Conservation (phyloP, 2,329 filamentous ascomycete genomes). For the Sclerotinia borealis region DNA sequence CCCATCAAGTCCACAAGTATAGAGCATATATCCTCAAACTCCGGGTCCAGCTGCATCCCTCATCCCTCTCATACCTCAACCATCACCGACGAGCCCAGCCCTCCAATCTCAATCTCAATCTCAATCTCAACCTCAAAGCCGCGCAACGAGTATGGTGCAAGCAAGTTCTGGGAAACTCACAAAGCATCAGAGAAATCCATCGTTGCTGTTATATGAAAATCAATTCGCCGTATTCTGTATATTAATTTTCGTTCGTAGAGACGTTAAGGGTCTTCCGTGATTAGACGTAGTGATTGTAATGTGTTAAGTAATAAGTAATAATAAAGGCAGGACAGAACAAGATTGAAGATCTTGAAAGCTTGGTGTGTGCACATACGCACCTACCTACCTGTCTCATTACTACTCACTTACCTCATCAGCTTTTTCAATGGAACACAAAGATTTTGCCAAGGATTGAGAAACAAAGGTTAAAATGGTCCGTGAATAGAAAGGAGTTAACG, state of each 20-base stretch:
- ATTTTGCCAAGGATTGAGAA: background rate
- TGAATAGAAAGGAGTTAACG: background rate
- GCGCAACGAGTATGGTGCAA: background rate
- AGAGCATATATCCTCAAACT: background rate
- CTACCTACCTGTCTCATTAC: background rate
- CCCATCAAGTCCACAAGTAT: background rate
- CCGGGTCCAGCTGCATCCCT: background rate
- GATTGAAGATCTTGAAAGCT: background rate
- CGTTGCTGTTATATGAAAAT: background rate
- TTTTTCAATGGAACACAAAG: background rate
- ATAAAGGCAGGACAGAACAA: background rate
- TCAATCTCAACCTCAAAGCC: constrained; percentile 6
- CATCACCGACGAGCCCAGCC: background rate
- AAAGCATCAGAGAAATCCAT: constrained; percentile 95
- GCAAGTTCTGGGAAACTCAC: constrained; percentile 47
- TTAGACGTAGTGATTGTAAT: background rate
- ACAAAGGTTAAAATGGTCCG: too few species aligned
- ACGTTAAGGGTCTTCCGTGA: background rate
- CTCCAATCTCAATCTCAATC: constrained; percentile 11
- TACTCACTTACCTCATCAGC: background rate
- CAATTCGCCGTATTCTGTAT: background rate
- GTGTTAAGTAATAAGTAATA: too few species aligned
- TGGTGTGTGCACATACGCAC: background rate
- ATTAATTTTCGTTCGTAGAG: background rate
- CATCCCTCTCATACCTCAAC: background rate